Percentiles rank a stretch among this genome's conserved stretches.
Evolutionary conservation across 2,329 filamentous ascomycete genomes (phyloP).

Genomic region (Amesomyces nigricolor): DNA sequence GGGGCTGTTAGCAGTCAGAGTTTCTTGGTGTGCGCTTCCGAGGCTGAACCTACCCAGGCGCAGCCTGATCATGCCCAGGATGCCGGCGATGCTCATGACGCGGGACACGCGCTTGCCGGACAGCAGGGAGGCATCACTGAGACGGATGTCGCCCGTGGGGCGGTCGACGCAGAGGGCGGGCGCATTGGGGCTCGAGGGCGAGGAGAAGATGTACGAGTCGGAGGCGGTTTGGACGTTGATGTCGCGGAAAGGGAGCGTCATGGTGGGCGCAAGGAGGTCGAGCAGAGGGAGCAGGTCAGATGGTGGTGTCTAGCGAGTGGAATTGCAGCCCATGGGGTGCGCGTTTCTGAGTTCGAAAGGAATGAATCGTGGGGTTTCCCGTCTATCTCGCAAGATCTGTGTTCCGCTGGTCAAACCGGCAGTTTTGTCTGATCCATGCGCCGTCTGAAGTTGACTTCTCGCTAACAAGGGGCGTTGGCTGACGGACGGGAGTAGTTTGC

Average conservation of each 20-base stretch:
- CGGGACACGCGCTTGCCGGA: slow-evolving; percentile 64
- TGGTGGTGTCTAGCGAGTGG: background rate
- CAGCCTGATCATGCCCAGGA: slow-evolving; percentile 88
- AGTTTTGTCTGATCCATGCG: background rate
- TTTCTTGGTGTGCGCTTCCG: background rate
- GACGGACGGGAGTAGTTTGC: slow-evolving; percentile 2
- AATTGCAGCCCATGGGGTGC: background rate
- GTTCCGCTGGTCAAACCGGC: background rate
- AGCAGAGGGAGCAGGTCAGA: background rate
- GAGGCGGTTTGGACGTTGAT: slow-evolving; percentile 93
- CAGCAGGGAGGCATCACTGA: slow-evolving; percentile 72
- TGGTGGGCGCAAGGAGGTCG: slow-evolving; percentile 17
- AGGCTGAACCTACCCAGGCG: slow-evolving; percentile 64
- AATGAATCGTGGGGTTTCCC: background rate
- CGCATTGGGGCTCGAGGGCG: slow-evolving; percentile 84
- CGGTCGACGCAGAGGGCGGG: slow-evolving; percentile 85
- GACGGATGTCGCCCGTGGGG: slow-evolving; percentile 81
- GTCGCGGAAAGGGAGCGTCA: slow-evolving; percentile 73
- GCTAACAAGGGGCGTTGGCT: slow-evolving; percentile 12
- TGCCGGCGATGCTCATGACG: slow-evolving; percentile 90
- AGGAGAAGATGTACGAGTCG: slow-evolving; percentile 93
- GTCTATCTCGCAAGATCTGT: background rate
- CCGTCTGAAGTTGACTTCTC: slow-evolving; percentile 7
- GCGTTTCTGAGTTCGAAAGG: background rate
- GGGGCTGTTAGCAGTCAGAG: slow-evolving; percentile 7